Evolutionary conservation across 306 rosid species (phyloP).

Genomic region (Inga oerstediana): DNA sequence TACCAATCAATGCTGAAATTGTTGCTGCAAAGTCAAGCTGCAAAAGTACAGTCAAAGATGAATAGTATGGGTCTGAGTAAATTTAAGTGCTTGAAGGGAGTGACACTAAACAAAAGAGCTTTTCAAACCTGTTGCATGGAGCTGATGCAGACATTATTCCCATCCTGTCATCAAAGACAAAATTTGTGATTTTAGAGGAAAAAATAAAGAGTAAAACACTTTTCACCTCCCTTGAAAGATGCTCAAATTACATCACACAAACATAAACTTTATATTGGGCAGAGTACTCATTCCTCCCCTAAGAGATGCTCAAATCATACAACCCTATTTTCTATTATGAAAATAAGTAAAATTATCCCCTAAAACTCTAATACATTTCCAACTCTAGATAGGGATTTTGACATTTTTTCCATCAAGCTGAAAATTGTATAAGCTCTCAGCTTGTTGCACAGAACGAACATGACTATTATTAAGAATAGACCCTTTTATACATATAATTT

Average conservation of each 20-base stretch:
- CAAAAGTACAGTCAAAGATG: constrained; percentile 41
- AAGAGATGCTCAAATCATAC: neutral
- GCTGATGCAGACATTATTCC: constrained; percentile 65
- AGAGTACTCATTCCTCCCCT: neutral
- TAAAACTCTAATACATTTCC: neutral
- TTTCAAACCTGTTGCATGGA: constrained; percentile 88
- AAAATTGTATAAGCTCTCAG: neutral
- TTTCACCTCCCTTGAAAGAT: neutral
- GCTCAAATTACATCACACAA: neutral
- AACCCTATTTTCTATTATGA: neutral
- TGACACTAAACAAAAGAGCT: constrained; percentile 21
- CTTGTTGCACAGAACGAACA: neutral
- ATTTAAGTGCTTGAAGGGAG: constrained; percentile 25
- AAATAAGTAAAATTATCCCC: neutral
- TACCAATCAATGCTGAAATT: constrained; percentile 83
- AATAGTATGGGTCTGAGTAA: constrained; percentile 31
- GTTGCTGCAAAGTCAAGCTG: constrained; percentile 99
- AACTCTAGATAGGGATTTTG: neutral
- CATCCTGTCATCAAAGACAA: constrained; percentile 51
- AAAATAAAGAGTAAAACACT: neutral
- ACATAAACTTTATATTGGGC: neutral
- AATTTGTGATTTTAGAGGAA: neutral
- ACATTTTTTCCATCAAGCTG: neutral
- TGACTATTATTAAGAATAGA: neutral
- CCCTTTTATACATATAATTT: neutral